Percentiles rank a stretch among this genome's conserved stretches.
Evolutionary conservation across 1,139 yeast species (phyloP).

Genomic region (Geotrichum carabidarum): DNA sequence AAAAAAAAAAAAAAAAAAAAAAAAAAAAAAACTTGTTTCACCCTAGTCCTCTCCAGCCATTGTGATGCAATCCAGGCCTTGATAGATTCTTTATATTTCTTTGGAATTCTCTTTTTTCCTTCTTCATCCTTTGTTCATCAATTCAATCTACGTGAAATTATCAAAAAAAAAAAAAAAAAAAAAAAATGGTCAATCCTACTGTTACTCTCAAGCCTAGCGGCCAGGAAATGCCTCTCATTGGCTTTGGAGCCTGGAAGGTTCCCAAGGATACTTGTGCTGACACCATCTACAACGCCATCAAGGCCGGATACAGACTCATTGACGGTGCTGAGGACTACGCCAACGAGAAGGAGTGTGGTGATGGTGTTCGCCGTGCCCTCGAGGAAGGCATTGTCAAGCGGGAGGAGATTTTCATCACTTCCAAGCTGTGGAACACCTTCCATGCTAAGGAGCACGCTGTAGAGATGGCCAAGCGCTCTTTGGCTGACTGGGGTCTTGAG

Average conservation of each 20-base stretch:
- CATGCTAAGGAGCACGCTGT: constrained; percentile 47
- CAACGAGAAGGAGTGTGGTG: constrained; percentile 42
- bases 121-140: no score
- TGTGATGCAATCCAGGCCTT: no score
- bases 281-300: constrained; percentile 43
- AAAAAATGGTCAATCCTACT: constrained; percentile 21
- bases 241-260: constrained; percentile 50
- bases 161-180: no score
- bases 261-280: constrained; percentile 40
- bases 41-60: no score
- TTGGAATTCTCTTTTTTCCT: no score
- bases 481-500: constrained; percentile 52
- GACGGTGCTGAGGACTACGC: constrained; percentile 43
- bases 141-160: no score
- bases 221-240: constrained; percentile 44
- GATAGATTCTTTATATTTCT: no score
- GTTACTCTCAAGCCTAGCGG: constrained; percentile 36
- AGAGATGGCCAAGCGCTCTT: constrained; percentile 43
- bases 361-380: constrained; percentile 40
- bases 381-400: constrained; percentile 40
- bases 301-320: constrained; percentile 43
- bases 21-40: no score
- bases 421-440: constrained; percentile 29
- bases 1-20: no score
- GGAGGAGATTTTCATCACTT: constrained; percentile 28